Evolutionary conservation across 768 basidiomycete species (phyloP), one percentile per base, ranked within the genome.

Genomic region (Glaciozyma antarctica): DNA sequence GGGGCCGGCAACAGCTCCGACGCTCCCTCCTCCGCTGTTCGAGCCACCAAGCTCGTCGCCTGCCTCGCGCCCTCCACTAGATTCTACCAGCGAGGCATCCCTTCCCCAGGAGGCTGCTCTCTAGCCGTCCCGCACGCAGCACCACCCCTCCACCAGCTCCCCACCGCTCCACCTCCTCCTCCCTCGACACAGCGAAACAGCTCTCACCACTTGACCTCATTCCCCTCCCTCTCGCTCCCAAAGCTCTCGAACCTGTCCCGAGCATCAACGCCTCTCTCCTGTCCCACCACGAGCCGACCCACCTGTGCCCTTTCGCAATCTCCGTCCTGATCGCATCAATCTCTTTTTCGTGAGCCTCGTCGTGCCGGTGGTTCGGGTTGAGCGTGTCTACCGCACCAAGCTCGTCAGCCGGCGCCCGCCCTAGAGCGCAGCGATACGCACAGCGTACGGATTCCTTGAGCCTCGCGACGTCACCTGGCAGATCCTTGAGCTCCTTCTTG

Each of bases 131-230:
- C 8, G 12, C 51, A 16, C 15, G 15, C 26, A 52, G 13, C 51
- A 26, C 51, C 26, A 9, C 51, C 9, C 19, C 30, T 6, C 22
- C 32, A 19, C 16, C 32, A 34, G 32, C 30, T 32, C 26, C 6
- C 26, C 13, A 30, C 2, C 32, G 12, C 19, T 49, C 44, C 34
- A 28, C 9, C 22, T 21, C 7, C 19, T 8, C 17, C 7, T 8
- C 3, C n/a, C 28, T 16, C 5, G n/a, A 9, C 28, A 13, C 38
- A n/a, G 22, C 19, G 3, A 4, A 32, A 32, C 19, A 45, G 22
- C 19, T 34, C 78, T 30, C 63, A 87, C 88, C 89, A 97, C 78
- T 95, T 97, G 52, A 88, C 85, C 43, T 80, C 78, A 74, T 92
- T 92, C 16, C 82, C 80, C 5, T 78, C 72, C 44, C 91, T 79